Evolutionary conservation across 495 filamentous ascomycete species (phyloP).

Genomic region (Lophium mytilinum): DNA sequence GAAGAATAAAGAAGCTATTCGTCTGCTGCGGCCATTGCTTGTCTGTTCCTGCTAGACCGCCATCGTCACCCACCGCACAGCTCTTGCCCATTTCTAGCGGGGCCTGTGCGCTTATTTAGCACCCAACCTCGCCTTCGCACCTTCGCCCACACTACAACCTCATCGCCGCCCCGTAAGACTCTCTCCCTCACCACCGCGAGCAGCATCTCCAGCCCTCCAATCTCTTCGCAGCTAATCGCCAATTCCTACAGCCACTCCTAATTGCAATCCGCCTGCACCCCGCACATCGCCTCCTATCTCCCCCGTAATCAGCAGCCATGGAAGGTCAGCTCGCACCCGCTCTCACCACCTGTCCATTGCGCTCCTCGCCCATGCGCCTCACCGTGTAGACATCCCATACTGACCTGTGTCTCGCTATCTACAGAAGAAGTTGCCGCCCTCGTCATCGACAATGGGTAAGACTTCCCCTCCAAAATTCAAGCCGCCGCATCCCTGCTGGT

Average conservation of each 20-base stretch:
- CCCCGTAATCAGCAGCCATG: constrained; percentile 51
- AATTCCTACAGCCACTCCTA: constrained; percentile 19
- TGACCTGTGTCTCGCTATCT: constrained; percentile 32
- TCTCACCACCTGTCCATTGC: constrained; percentile 2
- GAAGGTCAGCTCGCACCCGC: constrained; percentile 57
- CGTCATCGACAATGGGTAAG: constrained; percentile 99
- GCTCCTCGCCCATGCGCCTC: not conserved
- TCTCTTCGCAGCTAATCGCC: constrained; percentile 7
- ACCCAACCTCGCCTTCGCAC: constrained; percentile 26
- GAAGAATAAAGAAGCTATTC: not conserved
- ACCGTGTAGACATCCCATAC: constrained; percentile 22
- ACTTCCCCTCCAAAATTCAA: constrained; percentile 23
- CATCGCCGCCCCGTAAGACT: constrained; percentile 20
- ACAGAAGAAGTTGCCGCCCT: constrained; percentile 99
- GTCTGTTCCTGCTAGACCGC: not conserved
- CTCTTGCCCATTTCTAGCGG: not conserved
- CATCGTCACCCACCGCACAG: constrained; percentile 11
- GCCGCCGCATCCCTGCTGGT: constrained; percentile 13
- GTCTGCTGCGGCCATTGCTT: not conserved
- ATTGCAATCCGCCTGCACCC: constrained; percentile 11
- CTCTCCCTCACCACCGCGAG: not conserved
- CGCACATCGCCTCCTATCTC: constrained; percentile 30
- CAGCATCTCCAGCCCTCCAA: not conserved
- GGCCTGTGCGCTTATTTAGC: constrained; percentile 27
- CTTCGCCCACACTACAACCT: constrained; percentile 20